Evolutionary conservation across 257 asterid species (phyloP).

Genomic region (Nicotiana tabacum): DNA sequence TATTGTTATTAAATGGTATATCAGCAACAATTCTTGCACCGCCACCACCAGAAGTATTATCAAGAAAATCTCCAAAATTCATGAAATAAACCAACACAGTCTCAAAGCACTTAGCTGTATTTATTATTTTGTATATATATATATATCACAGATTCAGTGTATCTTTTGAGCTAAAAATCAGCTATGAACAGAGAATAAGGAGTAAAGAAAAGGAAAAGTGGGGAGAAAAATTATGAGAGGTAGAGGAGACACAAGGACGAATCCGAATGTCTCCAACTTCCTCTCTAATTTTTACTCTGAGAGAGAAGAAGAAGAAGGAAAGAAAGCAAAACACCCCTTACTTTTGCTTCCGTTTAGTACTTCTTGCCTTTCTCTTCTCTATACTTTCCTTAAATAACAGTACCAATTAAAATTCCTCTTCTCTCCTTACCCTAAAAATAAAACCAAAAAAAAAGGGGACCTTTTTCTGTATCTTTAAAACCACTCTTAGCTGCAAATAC

Average conservation of each 20-base stretch:
- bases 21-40: slow-evolving; percentile 61
- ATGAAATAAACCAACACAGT: slow-evolving; percentile 32
- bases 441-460: background rate
- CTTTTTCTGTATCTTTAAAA: background rate
- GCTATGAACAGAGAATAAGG: background rate
- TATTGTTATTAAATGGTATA: slow-evolving; percentile 32
- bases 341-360: slow-evolving; percentile 12
- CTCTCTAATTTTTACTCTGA: slow-evolving; percentile 37
- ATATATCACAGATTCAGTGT: background rate
- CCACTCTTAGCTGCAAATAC: slow-evolving; percentile 1
- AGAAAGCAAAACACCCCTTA: slow-evolving; percentile 6
- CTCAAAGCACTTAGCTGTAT: background rate
- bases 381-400: slow-evolving; percentile 3
- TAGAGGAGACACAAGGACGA: slow-evolving; percentile 84
- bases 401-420: background rate
- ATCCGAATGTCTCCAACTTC: slow-evolving; percentile 80
- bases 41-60: slow-evolving; percentile 48
- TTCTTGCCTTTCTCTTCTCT: slow-evolving; percentile 22
- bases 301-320: slow-evolving; percentile 26
- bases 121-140: background rate
- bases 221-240: slow-evolving; percentile 46
- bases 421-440: background rate
- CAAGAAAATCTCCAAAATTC: slow-evolving; percentile 94
- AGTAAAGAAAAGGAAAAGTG: background rate
- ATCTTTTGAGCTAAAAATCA: slow-evolving; percentile 4